Evolutionary conservation across 176 grass and related monocot species (phyloP).

Genomic region (Olyra latifolia): DNA sequence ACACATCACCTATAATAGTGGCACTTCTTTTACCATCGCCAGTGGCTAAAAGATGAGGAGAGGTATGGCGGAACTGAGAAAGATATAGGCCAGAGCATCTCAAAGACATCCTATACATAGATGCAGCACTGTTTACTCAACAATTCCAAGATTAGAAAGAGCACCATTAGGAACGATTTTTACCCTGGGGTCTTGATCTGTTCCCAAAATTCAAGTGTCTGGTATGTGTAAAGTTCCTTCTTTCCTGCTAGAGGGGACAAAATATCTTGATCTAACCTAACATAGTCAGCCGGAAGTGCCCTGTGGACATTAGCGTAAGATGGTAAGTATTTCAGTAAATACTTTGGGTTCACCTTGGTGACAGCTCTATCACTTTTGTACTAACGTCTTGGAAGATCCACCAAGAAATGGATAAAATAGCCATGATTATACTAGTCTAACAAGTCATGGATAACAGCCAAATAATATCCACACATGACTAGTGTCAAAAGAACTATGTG

Average conservation of each 20-base stretch:
- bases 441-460: background rate
- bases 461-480: background rate
- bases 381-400: background rate
- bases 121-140: constrained; percentile 14
- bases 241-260: constrained; percentile 95
- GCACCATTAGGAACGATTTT: constrained; percentile 11
- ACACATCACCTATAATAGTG: constrained; percentile 87
- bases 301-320: constrained; percentile 63
- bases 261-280: constrained; percentile 99
- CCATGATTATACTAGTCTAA: background rate
- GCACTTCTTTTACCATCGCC: constrained; percentile 70
- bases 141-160: constrained; percentile 20
- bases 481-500: background rate
- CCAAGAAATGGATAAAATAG: background rate
- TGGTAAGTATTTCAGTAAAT: background rate
- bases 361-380: background rate
- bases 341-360: background rate
- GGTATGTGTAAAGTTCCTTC: constrained; percentile 92
- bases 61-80: constrained; percentile 72
- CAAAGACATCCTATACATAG: constrained; percentile 85
- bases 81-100: constrained; percentile 93
- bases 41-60: constrained; percentile 82
- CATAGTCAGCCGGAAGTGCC: constrained; percentile 87
- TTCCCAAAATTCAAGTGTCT: constrained; percentile 97
- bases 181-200: constrained; percentile 99